A percentile compares a stretch with the other conserved stretches of the same genome.
Evolutionary conservation across 1,284 basidiomycete genomes (phyloP).

Genomic region (Heterobasidion occidentale): DNA sequence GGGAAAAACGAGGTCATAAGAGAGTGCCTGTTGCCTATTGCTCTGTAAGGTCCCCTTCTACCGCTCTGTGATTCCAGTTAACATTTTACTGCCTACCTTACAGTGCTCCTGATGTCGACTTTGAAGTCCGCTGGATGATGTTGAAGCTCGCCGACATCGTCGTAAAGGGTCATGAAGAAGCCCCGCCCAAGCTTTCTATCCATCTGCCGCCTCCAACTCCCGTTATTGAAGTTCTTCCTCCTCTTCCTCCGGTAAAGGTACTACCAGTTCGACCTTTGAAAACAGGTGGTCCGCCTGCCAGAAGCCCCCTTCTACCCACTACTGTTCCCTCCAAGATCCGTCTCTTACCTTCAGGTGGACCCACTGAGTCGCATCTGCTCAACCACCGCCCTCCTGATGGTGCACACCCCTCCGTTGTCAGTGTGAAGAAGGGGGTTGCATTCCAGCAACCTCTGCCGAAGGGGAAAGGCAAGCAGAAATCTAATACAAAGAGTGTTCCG

Average conservation of each 20-base stretch:
- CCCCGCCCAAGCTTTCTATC: constrained; percentile 81
- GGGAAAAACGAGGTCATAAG: constrained; percentile 78
- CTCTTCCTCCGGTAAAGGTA: constrained; percentile 34
- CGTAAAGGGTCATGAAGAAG: constrained; percentile 76
- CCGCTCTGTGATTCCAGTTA: neutral
- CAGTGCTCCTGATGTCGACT: constrained; percentile 70
- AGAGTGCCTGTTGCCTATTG: constrained; percentile 74
- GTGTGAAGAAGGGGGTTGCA: constrained; percentile 10
- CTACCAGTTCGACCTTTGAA: constrained; percentile 30
- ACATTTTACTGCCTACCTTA: neutral
- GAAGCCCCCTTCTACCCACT: constrained; percentile 34
- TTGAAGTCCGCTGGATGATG: constrained; percentile 85
- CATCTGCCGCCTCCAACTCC: constrained; percentile 78
- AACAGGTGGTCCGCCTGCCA: constrained; percentile 30
- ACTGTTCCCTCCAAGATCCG: constrained; percentile 49
- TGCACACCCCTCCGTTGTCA: constrained; percentile 23
- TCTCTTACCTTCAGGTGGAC: constrained; percentile 28
- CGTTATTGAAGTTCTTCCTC: constrained; percentile 45
- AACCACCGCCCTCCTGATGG: neutral
- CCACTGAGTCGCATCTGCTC: constrained; percentile 6
- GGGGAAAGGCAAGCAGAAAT: constrained; percentile 16
- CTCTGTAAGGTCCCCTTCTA: constrained; percentile 47
- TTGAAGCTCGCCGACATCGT: constrained; percentile 91
- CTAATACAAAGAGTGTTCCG: constrained; percentile 38
- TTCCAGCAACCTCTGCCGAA: constrained; percentile 6